Conservation (phyloP, 768 basidiomycete species). For the Pholiota molesta region DNA sequence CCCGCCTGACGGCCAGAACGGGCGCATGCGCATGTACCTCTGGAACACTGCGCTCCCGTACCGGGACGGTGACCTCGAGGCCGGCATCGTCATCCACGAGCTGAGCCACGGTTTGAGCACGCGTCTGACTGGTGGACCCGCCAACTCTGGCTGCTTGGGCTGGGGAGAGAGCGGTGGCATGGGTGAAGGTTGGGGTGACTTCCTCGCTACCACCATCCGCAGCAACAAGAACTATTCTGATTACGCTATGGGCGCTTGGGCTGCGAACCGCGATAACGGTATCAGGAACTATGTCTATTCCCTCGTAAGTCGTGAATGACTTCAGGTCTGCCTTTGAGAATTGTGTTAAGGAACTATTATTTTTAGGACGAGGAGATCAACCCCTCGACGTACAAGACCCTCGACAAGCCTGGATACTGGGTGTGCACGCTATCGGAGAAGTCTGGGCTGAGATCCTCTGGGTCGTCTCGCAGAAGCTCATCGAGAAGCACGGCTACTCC, state of each 20-base stretch:
- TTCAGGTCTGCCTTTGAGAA: background rate
- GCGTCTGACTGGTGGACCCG: conserved; percentile 91
- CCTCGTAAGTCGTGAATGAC: conserved; percentile 37
- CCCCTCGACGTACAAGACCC: conserved; percentile 92
- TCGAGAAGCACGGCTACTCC: conserved; percentile 81
- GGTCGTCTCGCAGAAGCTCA: conserved; percentile 74
- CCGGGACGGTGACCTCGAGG: conserved; percentile 94
- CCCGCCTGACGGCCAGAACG: conserved; percentile 82
- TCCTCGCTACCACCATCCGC: conserved; percentile 85
- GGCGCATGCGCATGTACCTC: conserved; percentile 94
- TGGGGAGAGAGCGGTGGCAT: conserved; percentile 97
- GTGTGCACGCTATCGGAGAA: conserved; percentile 90
- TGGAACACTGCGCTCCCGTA: conserved; percentile 93
- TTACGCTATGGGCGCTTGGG: conserved; percentile 95
- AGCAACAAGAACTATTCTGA: conserved; percentile 75
- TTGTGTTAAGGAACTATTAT: background rate
- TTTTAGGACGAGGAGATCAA: conserved; percentile 66
- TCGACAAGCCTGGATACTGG: conserved; percentile 94
- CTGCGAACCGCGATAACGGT: conserved; percentile 72
- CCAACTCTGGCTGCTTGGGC: conserved; percentile 90
- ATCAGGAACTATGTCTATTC: conserved; percentile 93
- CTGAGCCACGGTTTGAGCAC: conserved; percentile 89
- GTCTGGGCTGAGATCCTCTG: conserved; percentile 95
- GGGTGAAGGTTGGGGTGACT: conserved; percentile 98
- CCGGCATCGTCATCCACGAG: conserved; percentile 96